Evolutionary conservation across 441 rosid genomes (phyloP).

Genomic region (Capsella rubella): DNA sequence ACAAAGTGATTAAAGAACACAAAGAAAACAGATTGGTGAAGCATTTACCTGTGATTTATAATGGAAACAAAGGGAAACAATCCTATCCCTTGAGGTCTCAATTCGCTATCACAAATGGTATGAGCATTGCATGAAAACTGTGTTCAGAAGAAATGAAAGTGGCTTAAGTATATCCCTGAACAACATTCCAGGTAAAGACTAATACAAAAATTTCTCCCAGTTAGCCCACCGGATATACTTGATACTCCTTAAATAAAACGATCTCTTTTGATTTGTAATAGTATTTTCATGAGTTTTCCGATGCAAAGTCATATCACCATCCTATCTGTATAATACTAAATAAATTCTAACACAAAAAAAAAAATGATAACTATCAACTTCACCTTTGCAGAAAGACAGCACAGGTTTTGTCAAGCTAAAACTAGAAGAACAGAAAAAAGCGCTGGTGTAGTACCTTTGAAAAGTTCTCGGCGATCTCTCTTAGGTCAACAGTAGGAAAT

Average conservation of each 20-base stretch:
- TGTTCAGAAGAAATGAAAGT: constrained; percentile 37
- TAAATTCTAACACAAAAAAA: background rate
- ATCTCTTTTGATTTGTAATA: constrained; percentile 1
- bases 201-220: background rate
- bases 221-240: background rate
- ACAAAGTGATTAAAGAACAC: constrained; percentile 26
- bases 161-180: constrained; percentile 10
- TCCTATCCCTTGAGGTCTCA: constrained; percentile 96
- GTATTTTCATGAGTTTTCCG: constrained; percentile 9
- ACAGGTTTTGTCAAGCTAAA: constrained; percentile 20
- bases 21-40: constrained; percentile 15
- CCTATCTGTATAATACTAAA: constrained; percentile 5
- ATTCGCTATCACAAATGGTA: constrained; percentile 90
- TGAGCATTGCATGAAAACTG: constrained; percentile 99
- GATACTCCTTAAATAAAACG: background rate
- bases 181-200: constrained; percentile 4
- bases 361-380: background rate
- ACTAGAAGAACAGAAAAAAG: constrained; percentile 10
- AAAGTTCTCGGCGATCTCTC: constrained; percentile 80
- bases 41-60: constrained; percentile 86
- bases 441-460: constrained; percentile 66
- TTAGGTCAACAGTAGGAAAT: constrained; percentile 65
- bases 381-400: constrained; percentile 16
- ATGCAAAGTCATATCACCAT: constrained; percentile 4
- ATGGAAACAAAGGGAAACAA: constrained; percentile 87